Conservation (phyloP, 768 basidiomycete species). For the Chiua virens region DNA sequence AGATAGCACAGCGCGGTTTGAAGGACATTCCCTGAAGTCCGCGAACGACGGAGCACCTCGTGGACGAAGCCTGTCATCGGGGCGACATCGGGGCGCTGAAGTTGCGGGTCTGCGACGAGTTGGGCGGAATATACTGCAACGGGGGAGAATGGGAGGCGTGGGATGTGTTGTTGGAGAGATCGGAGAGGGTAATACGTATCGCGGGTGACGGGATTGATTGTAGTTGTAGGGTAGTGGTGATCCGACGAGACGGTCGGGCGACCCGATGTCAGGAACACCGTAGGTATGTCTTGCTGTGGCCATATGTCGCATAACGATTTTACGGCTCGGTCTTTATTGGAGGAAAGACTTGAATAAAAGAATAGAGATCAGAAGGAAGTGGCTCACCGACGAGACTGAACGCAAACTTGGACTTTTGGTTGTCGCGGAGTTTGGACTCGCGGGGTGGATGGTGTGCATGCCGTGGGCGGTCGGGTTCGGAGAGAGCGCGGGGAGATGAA, state of each 20-base stretch:
- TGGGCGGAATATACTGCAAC: conserved; percentile 28
- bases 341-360: conserved; percentile 10
- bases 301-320: conserved; percentile 78
- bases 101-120: conserved; percentile 9
- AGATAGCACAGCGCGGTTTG: conserved; percentile 89
- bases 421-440: conserved; percentile 39
- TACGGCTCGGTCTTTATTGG: conserved; percentile 68
- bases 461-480: conserved; percentile 34
- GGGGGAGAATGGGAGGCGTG: conserved; percentile 28
- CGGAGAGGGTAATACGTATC: conserved; percentile 54
- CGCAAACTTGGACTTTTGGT: conserved; percentile 64
- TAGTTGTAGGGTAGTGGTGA: conserved; percentile 1
- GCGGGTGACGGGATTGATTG: conserved; percentile 12
- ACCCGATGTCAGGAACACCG: conserved; percentile 46
- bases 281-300: conserved; percentile 73
- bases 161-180: conserved; percentile 49
- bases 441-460: conserved; percentile 35
- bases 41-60: conserved; percentile 83
- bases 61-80: conserved; percentile 81
- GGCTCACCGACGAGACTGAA: conserved; percentile 69
- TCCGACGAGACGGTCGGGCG: conserved; percentile 25
- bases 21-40: conserved; percentile 79
- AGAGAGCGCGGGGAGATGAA: conserved; percentile 40
- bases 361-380: background rate
- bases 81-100: conserved; percentile 38